Conservation (phyloP, 306 rosid genomes). For the Vicia sativa region DNA sequence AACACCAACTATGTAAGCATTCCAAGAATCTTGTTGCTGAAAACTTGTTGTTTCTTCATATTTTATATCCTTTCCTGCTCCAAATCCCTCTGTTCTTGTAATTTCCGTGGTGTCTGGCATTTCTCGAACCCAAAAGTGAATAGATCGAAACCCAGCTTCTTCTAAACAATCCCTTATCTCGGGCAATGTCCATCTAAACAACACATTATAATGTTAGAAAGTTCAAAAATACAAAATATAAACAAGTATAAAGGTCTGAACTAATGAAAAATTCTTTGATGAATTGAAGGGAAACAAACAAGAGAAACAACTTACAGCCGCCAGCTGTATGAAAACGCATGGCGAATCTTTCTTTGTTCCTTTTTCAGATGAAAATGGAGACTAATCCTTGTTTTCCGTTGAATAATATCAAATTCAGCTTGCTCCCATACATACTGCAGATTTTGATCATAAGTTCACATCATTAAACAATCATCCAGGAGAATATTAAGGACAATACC, state of each 20-base stretch:
- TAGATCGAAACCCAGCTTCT: slow-evolving; percentile 80
- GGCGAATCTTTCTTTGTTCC: slow-evolving; percentile 73
- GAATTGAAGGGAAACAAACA: slow-evolving; percentile 27
- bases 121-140: slow-evolving; percentile 81
- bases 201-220: slow-evolving; percentile 37
- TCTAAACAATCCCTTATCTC: slow-evolving; percentile 90
- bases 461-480: slow-evolving; percentile 13
- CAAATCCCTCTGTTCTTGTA: slow-evolving; percentile 66
- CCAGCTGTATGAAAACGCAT: slow-evolving; percentile 92
- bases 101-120: slow-evolving; percentile 74
- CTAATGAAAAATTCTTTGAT: background rate
- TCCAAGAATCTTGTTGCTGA: slow-evolving; percentile 85
- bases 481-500: background rate
- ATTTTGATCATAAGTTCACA: slow-evolving; percentile 35
- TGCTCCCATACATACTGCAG: slow-evolving; percentile 95
- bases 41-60: slow-evolving; percentile 77
- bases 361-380: slow-evolving; percentile 81
- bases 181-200: slow-evolving; percentile 89
- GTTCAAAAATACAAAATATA: slow-evolving; percentile 25
- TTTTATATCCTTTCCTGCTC: slow-evolving; percentile 63
- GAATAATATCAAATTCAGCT: slow-evolving; percentile 83
- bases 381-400: slow-evolving; percentile 87
- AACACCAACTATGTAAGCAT: slow-evolving; percentile 88
- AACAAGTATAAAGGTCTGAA: slow-evolving; percentile 19
- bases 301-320: slow-evolving; percentile 69